phyloP scores from a whole-genome alignment of 148 eudicot species.

The Dysphania ambrosioides region DNA sequence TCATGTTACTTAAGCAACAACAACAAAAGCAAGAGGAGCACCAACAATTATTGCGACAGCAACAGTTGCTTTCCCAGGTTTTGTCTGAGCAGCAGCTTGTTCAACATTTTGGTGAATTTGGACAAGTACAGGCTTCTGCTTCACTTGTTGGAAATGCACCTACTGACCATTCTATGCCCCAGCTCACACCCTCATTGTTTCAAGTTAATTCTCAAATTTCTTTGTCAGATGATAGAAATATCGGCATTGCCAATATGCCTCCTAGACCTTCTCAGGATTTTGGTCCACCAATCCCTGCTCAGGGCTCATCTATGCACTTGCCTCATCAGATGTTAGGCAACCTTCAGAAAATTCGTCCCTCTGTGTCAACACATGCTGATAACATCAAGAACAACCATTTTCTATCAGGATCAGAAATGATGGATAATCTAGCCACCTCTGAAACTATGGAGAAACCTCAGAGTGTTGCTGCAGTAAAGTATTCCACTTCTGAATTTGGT shows the following conservation, averaged over 20 bases:
- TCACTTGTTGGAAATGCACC: constrained; percentile 40
- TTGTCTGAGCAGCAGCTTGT: constrained; percentile 57
- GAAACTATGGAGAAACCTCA: constrained; percentile 27
- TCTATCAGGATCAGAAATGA: constrained; percentile 24
- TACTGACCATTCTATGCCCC: constrained; percentile 35
- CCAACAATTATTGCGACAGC: constrained; percentile 59
- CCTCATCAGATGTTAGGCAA: constrained; percentile 61
- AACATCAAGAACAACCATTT: constrained; percentile 21
- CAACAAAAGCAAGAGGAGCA: constrained; percentile 87
- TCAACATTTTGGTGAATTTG: constrained; percentile 51
- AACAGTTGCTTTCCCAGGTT: constrained; percentile 71
- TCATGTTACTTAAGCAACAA: constrained; percentile 72
- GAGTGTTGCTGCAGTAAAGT: constrained; percentile 4
- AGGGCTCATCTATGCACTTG: constrained; percentile 43
- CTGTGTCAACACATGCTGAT: constrained; percentile 34
- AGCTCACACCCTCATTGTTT: constrained; percentile 42
- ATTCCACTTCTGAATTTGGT: constrained; percentile 9
- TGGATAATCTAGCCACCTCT: constrained; percentile 23
- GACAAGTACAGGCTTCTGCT: constrained; percentile 48
- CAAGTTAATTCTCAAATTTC: constrained; percentile 50
- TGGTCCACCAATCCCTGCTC: constrained; percentile 32
- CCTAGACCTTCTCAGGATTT: constrained; percentile 37
- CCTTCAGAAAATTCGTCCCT: constrained; percentile 33
- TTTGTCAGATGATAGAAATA: constrained; percentile 37
- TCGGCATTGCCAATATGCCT: constrained; percentile 33